Evolutionary conservation across 1,284 basidiomycete species (phyloP), one percentile per base, ranked within the genome.

Genomic region (Boletus mariae): DNA sequence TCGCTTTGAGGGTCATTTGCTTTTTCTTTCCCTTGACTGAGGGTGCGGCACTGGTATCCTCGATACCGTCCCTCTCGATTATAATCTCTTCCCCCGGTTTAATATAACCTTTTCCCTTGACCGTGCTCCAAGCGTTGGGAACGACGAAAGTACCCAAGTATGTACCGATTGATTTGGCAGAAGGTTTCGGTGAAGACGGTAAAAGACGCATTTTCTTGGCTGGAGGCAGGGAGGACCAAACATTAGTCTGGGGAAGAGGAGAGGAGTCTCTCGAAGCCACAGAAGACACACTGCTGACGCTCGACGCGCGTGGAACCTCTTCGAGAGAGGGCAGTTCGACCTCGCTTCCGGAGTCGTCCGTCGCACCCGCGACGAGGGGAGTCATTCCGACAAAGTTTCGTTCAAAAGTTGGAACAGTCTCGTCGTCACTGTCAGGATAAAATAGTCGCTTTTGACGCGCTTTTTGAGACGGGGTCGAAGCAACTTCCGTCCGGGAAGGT

Each of bases 41-140:
- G 20, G 56, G 67, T 11, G 61, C 47, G 17, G 46, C 26, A 28
- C 48, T 55, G 7, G 57, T 47, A 15, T 75, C 72, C 5, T 75
- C 71, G 6, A 69, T 70, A 37, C 73, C 69, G 49, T 88, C 84
- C 45, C 85, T 73, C 59, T 81, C 77, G 12, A 90, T 73, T 32
- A 62, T 62, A 32, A 90, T 73, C 25, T 73, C 67, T n/a, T 90
- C 87, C n/a, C 82, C 82, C 17, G 71, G 58, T 51, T 83, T 83
- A 43, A 87, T 73, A 58, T 88, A 88, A 2, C 84, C 83, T 58
- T 79, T 81, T 1, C 87, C 87, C 51, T 80, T 85, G n/a, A 79
- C 83, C 20, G 85, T 91, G 57, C 85, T 87, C 86, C 87, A 91
- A 9, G 87, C 88, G 60, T 87, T 85, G n/a, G 78, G 76, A n/a